phyloP scores from a whole-genome alignment of 495 filamentous ascomycete genomes.

The Neurospora pannonica region DNA sequence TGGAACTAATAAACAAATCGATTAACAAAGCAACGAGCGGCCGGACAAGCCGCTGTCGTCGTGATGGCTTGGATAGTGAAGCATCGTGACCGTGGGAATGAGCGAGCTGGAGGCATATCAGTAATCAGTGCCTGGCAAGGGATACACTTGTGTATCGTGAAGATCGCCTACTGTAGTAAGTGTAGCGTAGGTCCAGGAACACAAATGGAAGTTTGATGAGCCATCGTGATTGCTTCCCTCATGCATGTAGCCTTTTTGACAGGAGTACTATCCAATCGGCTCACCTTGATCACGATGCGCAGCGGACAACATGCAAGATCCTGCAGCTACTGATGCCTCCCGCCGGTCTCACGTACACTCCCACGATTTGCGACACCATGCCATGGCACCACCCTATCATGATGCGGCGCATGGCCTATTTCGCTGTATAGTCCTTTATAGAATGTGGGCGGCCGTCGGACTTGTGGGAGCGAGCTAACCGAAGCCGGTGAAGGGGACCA shows the following conservation, averaged over 20 bases:
- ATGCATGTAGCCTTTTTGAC: neutral
- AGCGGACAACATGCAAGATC: neutral
- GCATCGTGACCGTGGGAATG: neutral
- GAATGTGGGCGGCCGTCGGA: neutral
- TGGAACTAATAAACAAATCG: neutral
- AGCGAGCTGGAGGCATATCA: neutral
- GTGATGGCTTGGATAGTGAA: neutral
- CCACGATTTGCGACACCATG: neutral
- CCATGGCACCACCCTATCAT: neutral
- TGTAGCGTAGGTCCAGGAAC: neutral
- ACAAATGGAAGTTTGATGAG: neutral
- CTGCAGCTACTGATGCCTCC: neutral
- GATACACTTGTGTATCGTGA: neutral
- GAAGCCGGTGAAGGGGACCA: neutral
- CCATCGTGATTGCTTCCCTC: neutral
- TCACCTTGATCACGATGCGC: neutral
- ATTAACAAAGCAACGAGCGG: neutral
- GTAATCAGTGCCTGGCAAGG: neutral
- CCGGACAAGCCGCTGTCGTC: neutral
- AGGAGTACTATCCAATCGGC: neutral
- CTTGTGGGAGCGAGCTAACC: neutral
- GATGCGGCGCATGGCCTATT: neutral
- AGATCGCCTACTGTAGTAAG: neutral
- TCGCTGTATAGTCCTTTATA: neutral
- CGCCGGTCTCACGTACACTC: neutral